Base-by-base conservation (phyloP, 768 basidiomycete genomes). In the Strobilomyces confusus region DNA sequence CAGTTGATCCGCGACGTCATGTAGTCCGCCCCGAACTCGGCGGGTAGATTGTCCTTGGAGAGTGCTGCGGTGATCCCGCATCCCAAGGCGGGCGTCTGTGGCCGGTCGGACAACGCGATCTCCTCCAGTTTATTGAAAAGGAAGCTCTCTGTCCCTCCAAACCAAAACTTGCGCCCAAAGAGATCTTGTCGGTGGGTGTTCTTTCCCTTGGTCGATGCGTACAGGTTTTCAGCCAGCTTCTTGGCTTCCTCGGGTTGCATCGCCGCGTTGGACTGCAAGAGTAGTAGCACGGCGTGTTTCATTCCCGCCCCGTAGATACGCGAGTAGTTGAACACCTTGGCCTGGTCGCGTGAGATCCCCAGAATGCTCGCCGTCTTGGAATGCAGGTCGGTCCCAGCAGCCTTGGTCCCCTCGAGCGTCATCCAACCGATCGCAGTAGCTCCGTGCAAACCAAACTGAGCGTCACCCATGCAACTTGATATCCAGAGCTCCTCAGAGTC, bases 401-500 rank as follows among this genome's bases (percentile, higher is more conserved):
- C 80, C 71, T 98, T 98, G 15, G 95, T 95, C 1, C 97, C 95
- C 69, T 98, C 97, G 26, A 99, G 80, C 15, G 95, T 98, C 95
- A 99, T 98, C 95, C 95, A 98, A 4, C 97, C 95, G 40, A 99
- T 84, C 2, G 95, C 94, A 3, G 94, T 95, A 12, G 94, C 92
- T 12, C 95, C 95, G 61, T 99, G 95, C 52, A 95, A 68, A 9
- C 95, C 97, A 68, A 99, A 97, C 70, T 99, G 95, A 0, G 94
- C 91, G 64, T 98, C 97, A 1, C 95, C 95, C 92, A 98, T 95
- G 55, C 92, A 92, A 63, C 91, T 94, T 19, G 95, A 95, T 58
- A 98, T 98, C 97, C 97, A 98, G 22, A 99, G 76, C 69, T 99
- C 97, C 72, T 98, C 95, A 44, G 93, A 95, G 70, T 99, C 97